A percentile compares a stretch with the other conserved stretches of the same genome.
These are phyloP conservation scores for Clitopilus hobsonii DNA, from an alignment of 768 basidiomycete genomes.

Conservation along the genomic window DNA sequence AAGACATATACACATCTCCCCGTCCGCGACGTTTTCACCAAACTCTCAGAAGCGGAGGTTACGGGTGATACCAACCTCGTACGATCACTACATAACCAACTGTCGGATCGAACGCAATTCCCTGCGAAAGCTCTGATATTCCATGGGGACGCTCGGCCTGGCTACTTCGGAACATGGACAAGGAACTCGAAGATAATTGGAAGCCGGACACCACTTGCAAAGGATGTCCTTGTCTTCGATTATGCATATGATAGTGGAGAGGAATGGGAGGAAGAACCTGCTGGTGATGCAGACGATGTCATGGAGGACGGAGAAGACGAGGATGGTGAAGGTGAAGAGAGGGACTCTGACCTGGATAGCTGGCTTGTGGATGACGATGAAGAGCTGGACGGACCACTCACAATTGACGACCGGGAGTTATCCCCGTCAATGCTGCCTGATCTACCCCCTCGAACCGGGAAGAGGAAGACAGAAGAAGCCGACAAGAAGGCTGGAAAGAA, in stretches of 20 bases:
- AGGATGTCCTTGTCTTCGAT: constrained; percentile 74
- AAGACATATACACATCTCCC: constrained; percentile 32
- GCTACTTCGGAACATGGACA: constrained; percentile 95
- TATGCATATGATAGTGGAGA: constrained; percentile 93
- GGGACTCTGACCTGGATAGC: constrained; percentile 73
- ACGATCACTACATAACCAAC: constrained; percentile 53
- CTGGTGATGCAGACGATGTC: constrained; percentile 74
- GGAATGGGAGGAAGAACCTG: constrained; percentile 92
- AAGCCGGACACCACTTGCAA: constrained; percentile 77
- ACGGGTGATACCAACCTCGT: constrained; percentile 67
- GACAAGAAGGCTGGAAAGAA: constrained; percentile 58
- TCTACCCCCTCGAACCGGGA: constrained; percentile 31
- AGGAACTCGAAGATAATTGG: constrained; percentile 74
- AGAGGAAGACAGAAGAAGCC: constrained; percentile 61
- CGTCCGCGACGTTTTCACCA: constrained; percentile 46
- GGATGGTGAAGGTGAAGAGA: constrained; percentile 51
- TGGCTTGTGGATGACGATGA: constrained; percentile 80
- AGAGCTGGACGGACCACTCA: constrained; percentile 24
- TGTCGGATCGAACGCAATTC: constrained; percentile 57
- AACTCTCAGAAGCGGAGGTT: constrained; percentile 75
- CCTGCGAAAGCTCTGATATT: constrained; percentile 86
- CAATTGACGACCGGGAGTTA: constrained; percentile 30
- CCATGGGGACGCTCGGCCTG: constrained; percentile 79
- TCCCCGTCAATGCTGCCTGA: constrained; percentile 31
- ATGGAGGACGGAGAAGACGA: constrained; percentile 67